These are phyloP conservation scores for Macadamia integrifolia DNA, from an alignment of 164 flowering plant species.

Conservation along the genomic window DNA sequence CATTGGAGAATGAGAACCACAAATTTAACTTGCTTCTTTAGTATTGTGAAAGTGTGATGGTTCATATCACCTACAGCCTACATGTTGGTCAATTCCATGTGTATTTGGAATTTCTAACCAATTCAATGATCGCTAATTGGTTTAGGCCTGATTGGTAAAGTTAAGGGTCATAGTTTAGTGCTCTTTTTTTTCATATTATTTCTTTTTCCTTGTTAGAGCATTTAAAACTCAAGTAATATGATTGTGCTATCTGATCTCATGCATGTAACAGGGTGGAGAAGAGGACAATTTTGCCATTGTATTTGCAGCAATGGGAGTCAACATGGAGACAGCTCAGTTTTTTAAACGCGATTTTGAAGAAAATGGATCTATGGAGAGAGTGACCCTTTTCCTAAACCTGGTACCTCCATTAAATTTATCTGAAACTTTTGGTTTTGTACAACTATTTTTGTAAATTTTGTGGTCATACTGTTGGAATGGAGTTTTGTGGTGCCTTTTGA, in stretches of 20 bases:
- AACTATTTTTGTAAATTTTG: not conserved
- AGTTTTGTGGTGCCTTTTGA: not conserved
- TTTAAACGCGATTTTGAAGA: constrained; percentile 99
- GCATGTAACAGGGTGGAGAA: constrained; percentile 51
- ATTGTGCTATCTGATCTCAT: not conserved
- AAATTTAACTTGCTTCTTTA: too few species aligned
- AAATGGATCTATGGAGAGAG: constrained; percentile 99
- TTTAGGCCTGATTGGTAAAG: too few species aligned
- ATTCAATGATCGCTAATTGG: too few species aligned
- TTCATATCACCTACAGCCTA: too few species aligned
- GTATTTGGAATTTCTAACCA: not conserved
- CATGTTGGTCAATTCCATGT: not conserved
- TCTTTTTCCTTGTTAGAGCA: too few species aligned
- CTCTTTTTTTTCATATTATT: not conserved
- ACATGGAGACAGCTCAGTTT: constrained; percentile 98
- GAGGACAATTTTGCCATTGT: constrained; percentile 99
- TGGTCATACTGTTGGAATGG: not conserved
- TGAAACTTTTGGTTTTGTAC: not conserved
- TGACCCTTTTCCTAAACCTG: constrained; percentile 89
- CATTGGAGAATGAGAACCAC: too few species aligned
- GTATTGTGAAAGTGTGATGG: too few species aligned
- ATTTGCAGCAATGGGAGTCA: constrained; percentile 99
- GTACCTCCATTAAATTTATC: constrained; percentile 25
- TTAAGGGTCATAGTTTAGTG: too few species aligned
- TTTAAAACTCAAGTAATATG: not conserved